Evolutionary conservation across 495 filamentous ascomycete genomes (phyloP), one percentile per base, ranked within the genome.

Genomic region (Hypoxylon cercidicola): DNA sequence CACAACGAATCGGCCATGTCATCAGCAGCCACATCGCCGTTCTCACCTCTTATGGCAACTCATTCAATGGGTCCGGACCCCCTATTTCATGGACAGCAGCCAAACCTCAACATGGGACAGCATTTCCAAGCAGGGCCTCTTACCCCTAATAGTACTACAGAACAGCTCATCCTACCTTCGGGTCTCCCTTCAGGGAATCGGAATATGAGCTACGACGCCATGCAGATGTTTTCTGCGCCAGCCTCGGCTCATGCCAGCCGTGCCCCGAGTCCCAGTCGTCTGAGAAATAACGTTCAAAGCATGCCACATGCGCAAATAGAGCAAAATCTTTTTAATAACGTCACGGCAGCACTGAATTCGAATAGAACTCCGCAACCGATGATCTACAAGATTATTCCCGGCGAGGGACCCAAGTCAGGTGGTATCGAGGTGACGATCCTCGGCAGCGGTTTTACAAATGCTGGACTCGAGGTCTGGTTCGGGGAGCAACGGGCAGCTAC

Each of bases 381-480:
- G 32, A 91, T 93, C 18, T 84, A 87, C 69, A 93, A 92, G 71
- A 75, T 97, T 44, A 89, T 94, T 35, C 93, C 93, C 1, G 80
- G 82, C 32, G 90, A 96, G 73, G 94, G 93, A 10, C 90, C 93
- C 9, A 87, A 87, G 40, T 82, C 82, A 20, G 94, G 94, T 56
- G 92, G 93, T 11, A 90, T 90, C 30, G 93, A 97, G 68, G 91
- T 97, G 11, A 92, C 90, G 0, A 82, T 93, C 53, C 78, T 94
- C 21, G 93, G 94, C 5, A 89, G 85, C 66, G 87, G 87, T 18
- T 97, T 97, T 66, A 86, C 84, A 34, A 85, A 88, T 44, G 69
- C 59, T 50, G 91, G 91, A 4, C 84, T 94, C 70, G 90, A 92
- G 54, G 92, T 97, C 57, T 88, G 93, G 67, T 97, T 97, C 74